Evolutionary conservation across 2,329 filamentous ascomycete genomes (phyloP).

Genomic region (Aspergillus niger): DNA sequence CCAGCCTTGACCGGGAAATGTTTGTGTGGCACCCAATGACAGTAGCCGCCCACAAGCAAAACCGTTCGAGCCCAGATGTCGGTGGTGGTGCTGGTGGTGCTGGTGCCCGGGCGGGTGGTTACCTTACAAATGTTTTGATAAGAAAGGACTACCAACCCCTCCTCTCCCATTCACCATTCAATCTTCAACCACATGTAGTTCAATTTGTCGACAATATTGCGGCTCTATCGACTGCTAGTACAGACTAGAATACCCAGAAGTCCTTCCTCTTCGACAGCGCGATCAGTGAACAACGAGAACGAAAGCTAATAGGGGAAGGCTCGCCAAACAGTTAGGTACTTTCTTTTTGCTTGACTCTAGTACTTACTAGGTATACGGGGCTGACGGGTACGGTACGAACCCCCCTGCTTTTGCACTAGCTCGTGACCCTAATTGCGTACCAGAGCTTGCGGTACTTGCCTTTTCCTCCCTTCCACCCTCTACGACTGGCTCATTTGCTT

Average conservation of each 20-base stretch:
- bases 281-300: not conserved
- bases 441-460: not conserved
- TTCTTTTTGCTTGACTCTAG: not conserved
- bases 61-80: not conserved
- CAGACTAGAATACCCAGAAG: not conserved
- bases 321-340: not conserved
- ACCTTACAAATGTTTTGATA: not conserved
- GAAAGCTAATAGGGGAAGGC: not conserved
- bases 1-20: not conserved
- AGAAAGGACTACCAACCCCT: not conserved
- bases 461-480: not conserved
- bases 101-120: not conserved
- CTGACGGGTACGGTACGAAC: not conserved
- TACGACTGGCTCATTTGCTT: not conserved
- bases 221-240: not conserved
- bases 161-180: not conserved
- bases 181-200: not conserved
- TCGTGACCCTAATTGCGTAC: constrained; percentile 3
- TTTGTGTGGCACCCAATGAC: not conserved
- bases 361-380: not conserved
- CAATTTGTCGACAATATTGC: not conserved
- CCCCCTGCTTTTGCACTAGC: constrained; percentile 4
- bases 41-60: not conserved
- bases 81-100: not conserved
- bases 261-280: not conserved